Percentiles rank a stretch among this genome's conserved stretches.
These are phyloP conservation scores for Penicillium egyptiacum DNA, from an alignment of 495 filamentous ascomycete species.

Conservation along the genomic window DNA sequence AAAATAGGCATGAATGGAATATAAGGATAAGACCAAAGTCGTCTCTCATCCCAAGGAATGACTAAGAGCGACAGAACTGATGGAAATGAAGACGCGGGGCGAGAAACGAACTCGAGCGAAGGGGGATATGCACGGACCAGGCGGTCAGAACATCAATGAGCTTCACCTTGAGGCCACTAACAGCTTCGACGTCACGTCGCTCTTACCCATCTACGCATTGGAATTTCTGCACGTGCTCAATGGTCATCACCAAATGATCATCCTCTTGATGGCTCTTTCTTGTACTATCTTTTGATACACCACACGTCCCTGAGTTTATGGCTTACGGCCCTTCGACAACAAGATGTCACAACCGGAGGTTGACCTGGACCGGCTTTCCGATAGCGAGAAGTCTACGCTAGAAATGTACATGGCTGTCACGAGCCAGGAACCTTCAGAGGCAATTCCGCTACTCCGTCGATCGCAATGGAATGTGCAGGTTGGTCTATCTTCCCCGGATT, in stretches of 20 bases:
- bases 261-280: not conserved
- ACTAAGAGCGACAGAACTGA: slow-evolving; percentile 26
- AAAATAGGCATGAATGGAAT: slow-evolving; percentile 14
- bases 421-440: slow-evolving; percentile 72
- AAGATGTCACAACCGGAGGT: slow-evolving; percentile 46
- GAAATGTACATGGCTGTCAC: slow-evolving; percentile 89
- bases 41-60: slow-evolving; percentile 19
- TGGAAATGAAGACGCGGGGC: slow-evolving; percentile 30
- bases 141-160: slow-evolving; percentile 30
- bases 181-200: slow-evolving; percentile 8
- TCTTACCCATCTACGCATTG: not conserved
- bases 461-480: slow-evolving; percentile 98
- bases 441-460: slow-evolving; percentile 74
- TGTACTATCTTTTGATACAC: slow-evolving; percentile 17
- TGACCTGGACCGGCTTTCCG: slow-evolving; percentile 69
- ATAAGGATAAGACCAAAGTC: slow-evolving; percentile 18
- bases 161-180: slow-evolving; percentile 13
- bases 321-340: slow-evolving; percentile 15
- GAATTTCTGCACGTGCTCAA: slow-evolving; percentile 3
- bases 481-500: slow-evolving; percentile 19
- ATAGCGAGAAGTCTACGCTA: slow-evolving; percentile 74
- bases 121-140: slow-evolving; percentile 31
- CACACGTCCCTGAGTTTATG: slow-evolving; percentile 5
- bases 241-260: not conserved
- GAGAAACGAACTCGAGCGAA: slow-evolving; percentile 30